Percentiles rank a stretch among this genome's conserved stretches.
Evolutionary conservation across 257 asterid species (phyloP).

Genomic region (Nicotiana undulata): DNA sequence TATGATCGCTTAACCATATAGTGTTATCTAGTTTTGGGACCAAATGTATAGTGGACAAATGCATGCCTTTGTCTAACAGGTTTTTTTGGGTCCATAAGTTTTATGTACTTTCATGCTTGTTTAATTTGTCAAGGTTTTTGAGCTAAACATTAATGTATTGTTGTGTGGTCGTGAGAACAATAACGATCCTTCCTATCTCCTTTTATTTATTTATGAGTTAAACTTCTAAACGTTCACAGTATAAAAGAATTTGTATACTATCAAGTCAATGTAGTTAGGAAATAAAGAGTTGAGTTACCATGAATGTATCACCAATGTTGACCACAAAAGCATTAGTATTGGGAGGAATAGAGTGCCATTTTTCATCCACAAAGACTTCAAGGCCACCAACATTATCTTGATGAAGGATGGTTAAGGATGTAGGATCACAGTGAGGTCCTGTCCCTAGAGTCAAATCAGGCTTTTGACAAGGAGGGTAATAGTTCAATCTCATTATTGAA

Average conservation of each 20-base stretch:
- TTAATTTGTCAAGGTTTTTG: not conserved
- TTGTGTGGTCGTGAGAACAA: not conserved
- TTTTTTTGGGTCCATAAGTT: not conserved
- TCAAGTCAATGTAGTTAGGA: no score
- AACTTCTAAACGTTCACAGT: not conserved
- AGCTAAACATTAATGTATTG: not conserved
- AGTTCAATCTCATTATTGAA: constrained; percentile 68
- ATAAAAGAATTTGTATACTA: no score
- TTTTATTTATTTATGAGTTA: not conserved
- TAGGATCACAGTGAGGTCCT: constrained; percentile 86
- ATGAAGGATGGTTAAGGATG: constrained; percentile 57
- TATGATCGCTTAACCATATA: not conserved
- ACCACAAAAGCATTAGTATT: constrained; percentile 57
- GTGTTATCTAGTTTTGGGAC: not conserved
- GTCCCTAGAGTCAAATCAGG: constrained; percentile 66
- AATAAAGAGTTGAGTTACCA: constrained; percentile 28
- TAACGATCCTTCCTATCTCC: not conserved
- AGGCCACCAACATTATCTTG: constrained; percentile 75
- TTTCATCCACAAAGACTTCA: constrained; percentile 43
- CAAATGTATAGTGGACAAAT: not conserved
- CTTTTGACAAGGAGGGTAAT: constrained; percentile 59
- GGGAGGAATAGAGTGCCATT: constrained; percentile 67
- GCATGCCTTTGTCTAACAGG: no score
- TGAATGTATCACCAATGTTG: constrained; percentile 77
- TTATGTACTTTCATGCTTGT: not conserved